Evolutionary conservation across 2,329 filamentous ascomycete species (phyloP).

Genomic region (Chalaropsis thielavioides): DNA sequence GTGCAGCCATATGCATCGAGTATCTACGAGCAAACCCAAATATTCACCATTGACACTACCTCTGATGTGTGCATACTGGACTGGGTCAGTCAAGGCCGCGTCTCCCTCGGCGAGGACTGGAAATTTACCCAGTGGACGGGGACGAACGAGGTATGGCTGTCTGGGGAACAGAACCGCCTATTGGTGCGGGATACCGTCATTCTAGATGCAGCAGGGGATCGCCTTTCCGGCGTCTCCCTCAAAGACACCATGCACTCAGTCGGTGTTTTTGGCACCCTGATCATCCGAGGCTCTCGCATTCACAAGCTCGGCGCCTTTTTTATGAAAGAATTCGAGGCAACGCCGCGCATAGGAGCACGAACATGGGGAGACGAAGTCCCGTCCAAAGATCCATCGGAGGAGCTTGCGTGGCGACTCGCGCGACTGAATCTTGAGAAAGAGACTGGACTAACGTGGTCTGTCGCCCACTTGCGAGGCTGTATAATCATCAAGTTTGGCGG

Average conservation of each 20-base stretch:
- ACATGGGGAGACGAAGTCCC: slow-evolving; percentile 39
- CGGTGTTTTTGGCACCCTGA: slow-evolving; percentile 69
- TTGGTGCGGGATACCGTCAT: slow-evolving; percentile 76
- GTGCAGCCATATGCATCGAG: slow-evolving; percentile 80
- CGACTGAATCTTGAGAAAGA: slow-evolving; percentile 45
- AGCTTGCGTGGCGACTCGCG: slow-evolving; percentile 38
- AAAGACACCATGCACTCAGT: slow-evolving; percentile 56
- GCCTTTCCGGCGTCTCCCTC: slow-evolving; percentile 29
- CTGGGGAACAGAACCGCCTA: slow-evolving; percentile 33
- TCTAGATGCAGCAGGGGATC: slow-evolving; percentile 43
- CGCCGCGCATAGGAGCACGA: slow-evolving; percentile 69
- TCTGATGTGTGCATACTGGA: slow-evolving; percentile 69
- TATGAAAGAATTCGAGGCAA: slow-evolving; percentile 57
- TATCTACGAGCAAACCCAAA: slow-evolving; percentile 70
- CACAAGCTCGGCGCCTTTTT: slow-evolving; percentile 56
- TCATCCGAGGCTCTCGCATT: slow-evolving; percentile 62
- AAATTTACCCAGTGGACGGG: slow-evolving; percentile 65
- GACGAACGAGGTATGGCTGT: slow-evolving; percentile 71
- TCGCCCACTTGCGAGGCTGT: slow-evolving; percentile 64
- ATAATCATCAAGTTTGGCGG: slow-evolving; percentile 87
- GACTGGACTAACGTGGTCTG: slow-evolving; percentile 62
- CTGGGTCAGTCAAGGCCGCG: slow-evolving; percentile 84
- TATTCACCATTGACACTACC: slow-evolving; percentile 46
- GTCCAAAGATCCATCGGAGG: slow-evolving; percentile 25
- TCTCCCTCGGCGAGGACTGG: slow-evolving; percentile 80